A percentile compares a stretch with the other conserved stretches of the same genome.
These are phyloP conservation scores for Amphichorda felina DNA, from an alignment of 2,329 filamentous ascomycete species.

Conservation along the genomic window DNA sequence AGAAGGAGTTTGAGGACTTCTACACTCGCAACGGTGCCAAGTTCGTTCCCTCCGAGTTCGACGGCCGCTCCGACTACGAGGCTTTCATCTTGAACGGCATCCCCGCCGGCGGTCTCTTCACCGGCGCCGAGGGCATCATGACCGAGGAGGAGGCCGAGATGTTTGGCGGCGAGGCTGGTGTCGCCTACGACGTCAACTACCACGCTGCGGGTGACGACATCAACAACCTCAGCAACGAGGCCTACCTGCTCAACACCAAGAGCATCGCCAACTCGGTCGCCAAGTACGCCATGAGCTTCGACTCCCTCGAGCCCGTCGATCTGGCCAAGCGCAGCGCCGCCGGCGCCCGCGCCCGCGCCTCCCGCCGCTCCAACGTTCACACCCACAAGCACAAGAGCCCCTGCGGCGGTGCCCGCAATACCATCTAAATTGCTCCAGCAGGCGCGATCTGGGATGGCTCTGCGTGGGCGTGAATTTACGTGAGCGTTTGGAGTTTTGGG, in stretches of 20 bases:
- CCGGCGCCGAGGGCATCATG: constrained; percentile 54
- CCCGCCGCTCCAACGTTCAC: too few relatives aligned
- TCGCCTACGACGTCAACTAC: constrained; percentile 33
- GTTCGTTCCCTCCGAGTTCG: constrained; percentile 50
- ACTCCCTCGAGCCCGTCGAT: constrained; percentile 16
- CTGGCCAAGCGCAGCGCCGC: constrained; percentile 7
- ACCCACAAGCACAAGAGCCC: neutral
- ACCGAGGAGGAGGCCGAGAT: constrained; percentile 43
- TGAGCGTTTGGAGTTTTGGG: too few relatives aligned
- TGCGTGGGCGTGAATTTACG: too few relatives aligned
- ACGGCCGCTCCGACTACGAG: constrained; percentile 55
- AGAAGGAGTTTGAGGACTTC: constrained; percentile 45
- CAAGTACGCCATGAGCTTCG: constrained; percentile 26
- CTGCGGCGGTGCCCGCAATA: too few relatives aligned
- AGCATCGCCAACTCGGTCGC: constrained; percentile 27
- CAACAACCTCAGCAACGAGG: constrained; percentile 25
- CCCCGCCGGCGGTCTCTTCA: constrained; percentile 57
- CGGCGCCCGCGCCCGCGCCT: too few relatives aligned
- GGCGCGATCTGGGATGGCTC: neutral
- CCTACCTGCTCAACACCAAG: constrained; percentile 32
- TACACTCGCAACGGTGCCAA: constrained; percentile 32
- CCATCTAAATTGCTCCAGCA: too few relatives aligned
- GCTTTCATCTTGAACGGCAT: constrained; percentile 56
- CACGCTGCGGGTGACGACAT: constrained; percentile 30
- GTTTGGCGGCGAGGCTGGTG: constrained; percentile 50